Evolutionary conservation across 768 basidiomycete genomes (phyloP), one percentile per base, ranked within the genome.

Genomic region (Holtermanniella nyarrowii): DNA sequence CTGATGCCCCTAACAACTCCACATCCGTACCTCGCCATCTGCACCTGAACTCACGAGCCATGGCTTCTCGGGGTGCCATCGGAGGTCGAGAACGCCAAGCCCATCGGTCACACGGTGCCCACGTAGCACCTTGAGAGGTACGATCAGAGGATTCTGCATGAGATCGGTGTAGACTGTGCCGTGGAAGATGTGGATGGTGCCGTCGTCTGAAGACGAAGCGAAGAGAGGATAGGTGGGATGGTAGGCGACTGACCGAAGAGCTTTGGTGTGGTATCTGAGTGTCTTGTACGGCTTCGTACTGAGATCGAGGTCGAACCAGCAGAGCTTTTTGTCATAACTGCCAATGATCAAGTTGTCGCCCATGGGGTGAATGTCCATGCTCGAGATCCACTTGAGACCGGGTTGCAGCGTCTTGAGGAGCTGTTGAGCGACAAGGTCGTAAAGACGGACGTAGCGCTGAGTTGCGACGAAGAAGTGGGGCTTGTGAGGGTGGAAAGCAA

Each of bases 391-490:
- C 69, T 82, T 83, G 57, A 93, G 86, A 48, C 91, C 91, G n/a
- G 91, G 87, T 65, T 78, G 81, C 42, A 97, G 74, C n/a, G 93
- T 91, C 76, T 88, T 95, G 62, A 96, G 72, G 46, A 97, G 76
- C 66, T 86, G 85, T 74, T 99, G 95, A 63, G 86, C 88, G 24
- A 86, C 82, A 23, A 99, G 78, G 70, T 97, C 90, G 75, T 99
- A 99, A 58, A 97, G 71, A 54, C 91, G 80, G 60, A 99, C 85
- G 71, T 95, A 91, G 70, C 90, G 87, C 70, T 96, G 90, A 5
- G 95, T 99, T 37, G 95, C 95, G 46, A 97, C 93, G 63, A 97
- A 96, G 78, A 99, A 95, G 72, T 91, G 82, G 4, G 95, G 88
- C 71, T 88, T 89, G 24, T 77, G 74, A 3, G 95, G 95, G 73